Conservation (phyloP, 1,284 basidiomycete species). For the Mycosarcoma maydis region DNA sequence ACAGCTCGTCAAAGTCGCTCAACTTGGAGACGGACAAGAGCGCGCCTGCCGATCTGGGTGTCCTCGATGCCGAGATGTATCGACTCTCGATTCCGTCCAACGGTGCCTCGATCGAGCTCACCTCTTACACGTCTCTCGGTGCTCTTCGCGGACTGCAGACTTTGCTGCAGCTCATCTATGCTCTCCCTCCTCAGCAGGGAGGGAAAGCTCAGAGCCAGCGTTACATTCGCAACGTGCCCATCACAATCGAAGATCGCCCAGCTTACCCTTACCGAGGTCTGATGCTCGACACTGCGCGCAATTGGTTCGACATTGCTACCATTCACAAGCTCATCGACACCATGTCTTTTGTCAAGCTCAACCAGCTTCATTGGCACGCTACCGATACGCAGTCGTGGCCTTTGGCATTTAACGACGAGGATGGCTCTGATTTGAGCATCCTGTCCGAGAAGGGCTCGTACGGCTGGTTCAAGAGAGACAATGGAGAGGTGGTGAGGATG, state of each 20-base stretch:
- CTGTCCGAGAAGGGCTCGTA: slow-evolving; percentile 79
- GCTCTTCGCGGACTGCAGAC: slow-evolving; percentile 83
- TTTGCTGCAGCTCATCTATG: slow-evolving; percentile 76
- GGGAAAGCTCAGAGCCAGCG: slow-evolving; percentile 4
- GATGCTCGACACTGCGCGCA: slow-evolving; percentile 80
- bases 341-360: slow-evolving; percentile 86
- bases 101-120: slow-evolving; percentile 73
- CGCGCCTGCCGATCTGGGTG: slow-evolving; percentile 22
- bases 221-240: slow-evolving; percentile 70
- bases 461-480: slow-evolving; percentile 66
- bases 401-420: slow-evolving; percentile 70
- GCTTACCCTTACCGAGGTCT: slow-evolving; percentile 74
- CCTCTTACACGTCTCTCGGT: slow-evolving; percentile 79
- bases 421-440: slow-evolving; percentile 71
- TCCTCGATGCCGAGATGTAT: slow-evolving; percentile 73
- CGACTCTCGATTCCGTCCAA: slow-evolving; percentile 74
- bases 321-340: slow-evolving; percentile 80
- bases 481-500: slow-evolving; percentile 16
- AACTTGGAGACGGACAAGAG: slow-evolving; percentile 22
- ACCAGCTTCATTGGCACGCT: slow-evolving; percentile 80
- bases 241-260: slow-evolving; percentile 68
- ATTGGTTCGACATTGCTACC: slow-evolving; percentile 72
- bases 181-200: slow-evolving; percentile 64
- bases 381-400: slow-evolving; percentile 75
- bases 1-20: slow-evolving; percentile 8